These are phyloP conservation scores for Xanthoparmelia taractica DNA, from an alignment of 495 filamentous ascomycete genomes.

Conservation along the genomic window DNA sequence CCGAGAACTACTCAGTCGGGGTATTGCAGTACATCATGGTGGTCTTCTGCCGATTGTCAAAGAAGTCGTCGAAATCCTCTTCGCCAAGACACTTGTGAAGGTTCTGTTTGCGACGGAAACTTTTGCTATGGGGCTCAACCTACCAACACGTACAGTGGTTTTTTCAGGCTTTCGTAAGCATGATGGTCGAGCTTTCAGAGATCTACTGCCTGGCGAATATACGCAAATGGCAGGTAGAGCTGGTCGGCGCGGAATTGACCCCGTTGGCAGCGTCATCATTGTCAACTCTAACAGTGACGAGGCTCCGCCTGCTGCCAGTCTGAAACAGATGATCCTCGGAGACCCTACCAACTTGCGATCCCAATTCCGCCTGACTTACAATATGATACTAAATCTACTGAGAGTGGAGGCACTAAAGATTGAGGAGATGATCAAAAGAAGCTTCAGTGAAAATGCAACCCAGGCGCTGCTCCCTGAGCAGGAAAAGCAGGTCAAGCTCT, in stretches of 20 bases:
- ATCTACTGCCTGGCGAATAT: conserved; percentile 90
- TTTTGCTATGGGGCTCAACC: conserved; percentile 95
- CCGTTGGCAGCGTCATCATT: conserved; percentile 88
- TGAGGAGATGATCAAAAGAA: conserved; percentile 99
- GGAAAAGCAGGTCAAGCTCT: conserved; percentile 87
- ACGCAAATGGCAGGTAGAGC: conserved; percentile 98
- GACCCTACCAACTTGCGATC: conserved; percentile 91
- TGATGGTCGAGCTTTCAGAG: conserved; percentile 83
- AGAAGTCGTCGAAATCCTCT: conserved; percentile 94
- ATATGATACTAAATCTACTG: conserved; percentile 96
- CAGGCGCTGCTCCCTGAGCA: conserved; percentile 91
- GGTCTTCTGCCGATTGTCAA: conserved; percentile 94
- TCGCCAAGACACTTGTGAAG: conserved; percentile 89
- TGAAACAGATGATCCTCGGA: conserved; percentile 91
- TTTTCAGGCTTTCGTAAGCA: conserved; percentile 97
- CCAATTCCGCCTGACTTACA: conserved; percentile 95
- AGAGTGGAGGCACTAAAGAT: conserved; percentile 96
- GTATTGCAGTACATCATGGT: conserved; percentile 94
- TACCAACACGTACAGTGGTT: conserved; percentile 92
- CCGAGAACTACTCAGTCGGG: conserved; percentile 75
- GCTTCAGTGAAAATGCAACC: conserved; percentile 97
- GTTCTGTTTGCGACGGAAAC: conserved; percentile 96
- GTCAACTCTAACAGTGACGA: conserved; percentile 76
- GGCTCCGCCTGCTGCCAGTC: conserved; percentile 70
- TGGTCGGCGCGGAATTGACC: conserved; percentile 84